Conservation (phyloP, 345 rosid genomes). For the Geranium rotundifolium region DNA sequence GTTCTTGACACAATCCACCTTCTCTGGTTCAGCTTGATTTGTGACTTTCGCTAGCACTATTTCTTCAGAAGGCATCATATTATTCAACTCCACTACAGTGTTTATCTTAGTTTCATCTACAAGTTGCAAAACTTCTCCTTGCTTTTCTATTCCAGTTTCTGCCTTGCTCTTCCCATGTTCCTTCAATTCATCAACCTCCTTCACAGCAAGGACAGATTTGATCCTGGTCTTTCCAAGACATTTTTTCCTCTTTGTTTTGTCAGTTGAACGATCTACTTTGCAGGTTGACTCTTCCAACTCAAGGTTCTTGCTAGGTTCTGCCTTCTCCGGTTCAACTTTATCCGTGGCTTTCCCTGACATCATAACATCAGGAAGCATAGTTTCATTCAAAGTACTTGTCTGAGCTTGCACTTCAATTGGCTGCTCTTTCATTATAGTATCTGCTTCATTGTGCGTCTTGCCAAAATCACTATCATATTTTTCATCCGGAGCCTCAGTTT, state of each 20-base stretch:
- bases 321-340: slow-evolving; percentile 13
- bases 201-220: slow-evolving; percentile 10
- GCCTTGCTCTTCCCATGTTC: slow-evolving; percentile 16
- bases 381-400: slow-evolving; percentile 7
- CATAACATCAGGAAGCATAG: slow-evolving; percentile 4
- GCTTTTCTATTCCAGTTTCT: slow-evolving; percentile 8
- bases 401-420: slow-evolving; percentile 11
- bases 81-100: not conserved
- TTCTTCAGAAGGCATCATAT: not conserved
- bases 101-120: slow-evolving; percentile 6
- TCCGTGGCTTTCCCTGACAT: slow-evolving; percentile 12
- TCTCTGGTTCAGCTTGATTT: not conserved
- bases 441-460: slow-evolving; percentile 15
- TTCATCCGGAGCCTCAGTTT: slow-evolving; percentile 48
- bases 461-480: slow-evolving; percentile 18
- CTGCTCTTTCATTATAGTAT: slow-evolving; percentile 9
- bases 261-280: slow-evolving; percentile 10
- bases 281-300: slow-evolving; percentile 12
- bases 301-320: slow-evolving; percentile 12
- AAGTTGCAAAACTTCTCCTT: slow-evolving; percentile 8
- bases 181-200: not conserved
- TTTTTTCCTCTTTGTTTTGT: slow-evolving; percentile 17
- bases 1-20: not conserved
- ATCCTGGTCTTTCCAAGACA: slow-evolving; percentile 18
- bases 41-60: not conserved